These are phyloP conservation scores for Aspergillus flavus DNA, from an alignment of 2,329 filamentous ascomycete genomes.

Conservation along the genomic window DNA sequence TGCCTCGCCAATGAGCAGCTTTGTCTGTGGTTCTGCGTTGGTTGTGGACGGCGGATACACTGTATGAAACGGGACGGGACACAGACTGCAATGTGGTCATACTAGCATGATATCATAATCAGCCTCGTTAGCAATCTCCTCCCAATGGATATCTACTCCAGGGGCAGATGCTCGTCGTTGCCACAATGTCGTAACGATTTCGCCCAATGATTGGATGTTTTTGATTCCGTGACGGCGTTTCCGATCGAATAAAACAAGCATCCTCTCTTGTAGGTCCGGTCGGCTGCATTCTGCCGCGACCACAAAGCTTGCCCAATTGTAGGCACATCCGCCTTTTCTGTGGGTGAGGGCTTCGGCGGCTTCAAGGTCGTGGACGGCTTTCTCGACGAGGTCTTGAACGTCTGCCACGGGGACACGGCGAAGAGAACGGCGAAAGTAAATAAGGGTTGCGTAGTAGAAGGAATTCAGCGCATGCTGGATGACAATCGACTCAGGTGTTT, in stretches of 20 bases:
- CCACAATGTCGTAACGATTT: slow-evolving; percentile 38
- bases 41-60: slow-evolving; percentile 33
- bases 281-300: slow-evolving; percentile 38
- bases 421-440: slow-evolving; percentile 39
- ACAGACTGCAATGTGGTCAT: slow-evolving; percentile 7
- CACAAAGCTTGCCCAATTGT: slow-evolving; percentile 41
- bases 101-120: slow-evolving; percentile 39
- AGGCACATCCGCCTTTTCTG: slow-evolving; percentile 35
- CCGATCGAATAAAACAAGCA: slow-evolving; percentile 34
- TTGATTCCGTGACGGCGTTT: slow-evolving; percentile 40
- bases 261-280: slow-evolving; percentile 29
- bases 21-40: slow-evolving; percentile 43
- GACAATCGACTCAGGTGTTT: slow-evolving; percentile 18
- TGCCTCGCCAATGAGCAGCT: slow-evolving; percentile 46
- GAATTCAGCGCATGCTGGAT: slow-evolving; percentile 34
- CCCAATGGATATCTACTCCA: slow-evolving; percentile 32
- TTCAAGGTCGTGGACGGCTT: slow-evolving; percentile 35
- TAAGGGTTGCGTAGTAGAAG: slow-evolving; percentile 41
- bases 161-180: slow-evolving; percentile 22
- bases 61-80: slow-evolving; percentile 8
- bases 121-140: slow-evolving; percentile 36
- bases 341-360: slow-evolving; percentile 32
- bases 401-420: slow-evolving; percentile 24
- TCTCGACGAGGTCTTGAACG: slow-evolving; percentile 36
- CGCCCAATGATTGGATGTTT: slow-evolving; percentile 35